Percentiles rank a stretch among this genome's conserved stretches.
Evolutionary conservation across 2,329 filamentous ascomycete species (phyloP).

Genomic region (Dryadomyces quercivorus): DNA sequence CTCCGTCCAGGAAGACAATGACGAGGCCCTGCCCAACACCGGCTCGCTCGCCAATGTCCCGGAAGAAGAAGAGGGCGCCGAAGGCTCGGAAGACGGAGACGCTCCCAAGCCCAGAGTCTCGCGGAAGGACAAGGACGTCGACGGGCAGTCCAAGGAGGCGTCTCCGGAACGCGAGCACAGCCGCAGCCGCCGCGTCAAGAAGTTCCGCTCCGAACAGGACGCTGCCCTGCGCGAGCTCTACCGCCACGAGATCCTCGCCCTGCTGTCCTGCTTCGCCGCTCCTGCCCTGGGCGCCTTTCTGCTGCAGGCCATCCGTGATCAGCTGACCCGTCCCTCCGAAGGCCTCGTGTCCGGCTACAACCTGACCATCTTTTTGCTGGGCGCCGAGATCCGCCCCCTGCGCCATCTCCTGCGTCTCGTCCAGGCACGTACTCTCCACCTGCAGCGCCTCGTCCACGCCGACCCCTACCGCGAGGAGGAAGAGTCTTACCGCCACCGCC

Average conservation of each 20-base stretch:
- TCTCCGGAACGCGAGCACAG: background rate
- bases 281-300: slow-evolving; percentile 73
- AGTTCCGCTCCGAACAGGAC: slow-evolving; percentile 11
- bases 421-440: slow-evolving; percentile 63
- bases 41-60: slow-evolving; percentile 28
- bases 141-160: background rate
- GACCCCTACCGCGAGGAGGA: slow-evolving; percentile 28
- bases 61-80: slow-evolving; percentile 27
- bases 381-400: slow-evolving; percentile 72
- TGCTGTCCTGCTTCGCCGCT: slow-evolving; percentile 66
- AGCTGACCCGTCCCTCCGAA: slow-evolving; percentile 73
- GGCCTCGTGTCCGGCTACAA: slow-evolving; percentile 88
- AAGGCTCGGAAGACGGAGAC: too few relatives aligned
- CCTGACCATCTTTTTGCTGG: slow-evolving; percentile 77
- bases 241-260: slow-evolving; percentile 60
- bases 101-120: background rate
- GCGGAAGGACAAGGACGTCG: background rate
- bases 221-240: slow-evolving; percentile 52
- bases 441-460: slow-evolving; percentile 59
- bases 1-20: slow-evolving; percentile 6
- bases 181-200: background rate
- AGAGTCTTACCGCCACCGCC: slow-evolving; percentile 9
- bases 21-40: background rate
- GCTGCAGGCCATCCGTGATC: slow-evolving; percentile 66
- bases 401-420: slow-evolving; percentile 73